Conservation (phyloP, 495 filamentous ascomycete species). For the Cenococcum geophilum region DNA sequence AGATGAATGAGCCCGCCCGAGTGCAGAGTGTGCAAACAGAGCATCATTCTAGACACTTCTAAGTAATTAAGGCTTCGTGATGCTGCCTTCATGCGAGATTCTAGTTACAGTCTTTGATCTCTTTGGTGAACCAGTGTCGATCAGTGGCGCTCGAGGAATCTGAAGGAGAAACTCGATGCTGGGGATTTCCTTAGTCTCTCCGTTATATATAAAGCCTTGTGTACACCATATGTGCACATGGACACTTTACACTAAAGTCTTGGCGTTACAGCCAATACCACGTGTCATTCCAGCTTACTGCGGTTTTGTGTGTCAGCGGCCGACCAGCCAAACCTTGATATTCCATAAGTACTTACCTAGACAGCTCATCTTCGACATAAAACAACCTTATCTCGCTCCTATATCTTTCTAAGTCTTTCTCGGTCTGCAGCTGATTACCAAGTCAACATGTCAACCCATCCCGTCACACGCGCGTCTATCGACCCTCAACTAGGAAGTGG, state of each 20-base stretch:
- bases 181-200: neutral
- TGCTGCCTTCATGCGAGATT: neutral
- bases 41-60: neutral
- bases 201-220: too few relatives aligned
- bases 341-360: neutral
- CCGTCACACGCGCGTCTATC: neutral
- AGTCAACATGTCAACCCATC: neutral
- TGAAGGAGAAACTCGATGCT: constrained; percentile 2
- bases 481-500: constrained; percentile 3
- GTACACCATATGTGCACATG: too few relatives aligned
- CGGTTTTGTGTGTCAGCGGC: too few relatives aligned
- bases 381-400: neutral
- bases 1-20: neutral
- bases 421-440: neutral
- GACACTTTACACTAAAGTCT: too few relatives aligned
- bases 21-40: neutral
- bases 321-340: neutral
- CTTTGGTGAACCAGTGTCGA: neutral
- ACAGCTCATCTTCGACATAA: neutral
- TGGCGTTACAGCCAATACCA: neutral
- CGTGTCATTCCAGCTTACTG: neutral
- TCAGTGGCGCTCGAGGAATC: neutral
- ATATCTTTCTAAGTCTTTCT: neutral
- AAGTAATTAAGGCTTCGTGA: neutral
- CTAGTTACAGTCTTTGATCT: too few relatives aligned